A percentile compares a stretch with the other conserved stretches of the same genome.
These are phyloP conservation scores for Nyssa sinensis DNA, from an alignment of 148 eudicot genomes.

Conservation along the genomic window DNA sequence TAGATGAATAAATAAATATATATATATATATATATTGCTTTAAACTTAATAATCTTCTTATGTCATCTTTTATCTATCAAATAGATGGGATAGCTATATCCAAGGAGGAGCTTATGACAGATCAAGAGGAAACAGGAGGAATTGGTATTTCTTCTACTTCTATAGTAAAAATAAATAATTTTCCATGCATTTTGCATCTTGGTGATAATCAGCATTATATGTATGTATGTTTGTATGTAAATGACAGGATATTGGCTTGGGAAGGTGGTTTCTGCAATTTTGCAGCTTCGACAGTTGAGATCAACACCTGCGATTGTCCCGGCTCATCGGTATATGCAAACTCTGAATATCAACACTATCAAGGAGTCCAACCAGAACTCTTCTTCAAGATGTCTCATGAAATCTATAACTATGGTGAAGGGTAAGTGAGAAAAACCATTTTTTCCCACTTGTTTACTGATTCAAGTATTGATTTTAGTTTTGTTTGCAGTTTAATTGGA, in stretches of 20 bases:
- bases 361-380: conserved; percentile 89
- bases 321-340: conserved; percentile 42
- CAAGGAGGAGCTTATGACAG: conserved; percentile 98
- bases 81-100: conserved; percentile 90
- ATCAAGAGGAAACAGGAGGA: conserved; percentile 96
- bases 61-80: background rate
- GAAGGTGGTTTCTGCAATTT: conserved; percentile 99
- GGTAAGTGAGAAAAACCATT: conserved; percentile 39
- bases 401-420: conserved; percentile 98
- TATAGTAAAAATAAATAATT: background rate
- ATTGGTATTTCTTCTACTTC: conserved; percentile 55
- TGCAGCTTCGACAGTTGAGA: conserved; percentile 72
- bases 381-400: conserved; percentile 99
- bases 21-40: no score
- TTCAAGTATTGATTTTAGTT: conserved; percentile 10
- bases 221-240: background rate
- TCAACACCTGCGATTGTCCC: conserved; percentile 40
- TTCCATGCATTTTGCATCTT: background rate
- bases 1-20: no score
- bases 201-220: background rate
- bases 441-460: background rate
- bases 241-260: conserved; percentile 91
- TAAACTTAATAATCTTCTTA: no score
- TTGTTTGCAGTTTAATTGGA: conserved; percentile 70
- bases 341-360: conserved; percentile 61